Base-by-base conservation (phyloP, 129 eudicot genomes). In the Centaurea solstitialis region DNA sequence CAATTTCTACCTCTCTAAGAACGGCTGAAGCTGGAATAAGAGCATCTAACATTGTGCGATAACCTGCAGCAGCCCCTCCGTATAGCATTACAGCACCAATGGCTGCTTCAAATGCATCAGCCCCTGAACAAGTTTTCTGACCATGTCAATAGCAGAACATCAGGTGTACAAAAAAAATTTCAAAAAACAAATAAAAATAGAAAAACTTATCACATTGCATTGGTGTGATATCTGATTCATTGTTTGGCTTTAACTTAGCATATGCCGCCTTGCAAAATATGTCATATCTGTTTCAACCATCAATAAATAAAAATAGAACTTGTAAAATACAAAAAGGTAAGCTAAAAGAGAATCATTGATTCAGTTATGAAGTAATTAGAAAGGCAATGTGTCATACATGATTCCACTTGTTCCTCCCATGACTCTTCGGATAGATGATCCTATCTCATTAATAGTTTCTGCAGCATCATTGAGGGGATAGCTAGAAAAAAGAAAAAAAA, bases 371-470 rank as follows among this genome's bases (percentile, higher is more conserved):
- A 45, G 76, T 5, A 22, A 66, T 17, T 18, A 69, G 74, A 72
- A 28, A 30, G 86, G 20, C 33, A 40, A 61, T 18, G 72, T 41
- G 13, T 33, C 74, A 64, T 86, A 95, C 98, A 95, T 82, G 84
- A 95, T 89, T 53, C 99, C 99, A 82, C 99, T 95, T 68, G 99
- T 95, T 85, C 99, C 99, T 84, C 99, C 98, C 99, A 95, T 95
- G 82, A 88, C 94, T 84, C 96, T 93, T 88, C 97, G 87, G 85
- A 95, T 84, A 76, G 99, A 93, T 70, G 94, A 71, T 84, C 97
- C 97, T 57, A 95, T 91, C 57, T 92, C 98, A 35, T 86, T 85
- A 28, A 93, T 82, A 7, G 99, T 95, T 84, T 95, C 98, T 6
- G 93, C 94, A 79, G 88, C 89, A 86, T 95, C 94, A 81, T 95